Conservation (phyloP, 2,329 filamentous ascomycete species). For the Chrysoporthe austroafricana region DNA sequence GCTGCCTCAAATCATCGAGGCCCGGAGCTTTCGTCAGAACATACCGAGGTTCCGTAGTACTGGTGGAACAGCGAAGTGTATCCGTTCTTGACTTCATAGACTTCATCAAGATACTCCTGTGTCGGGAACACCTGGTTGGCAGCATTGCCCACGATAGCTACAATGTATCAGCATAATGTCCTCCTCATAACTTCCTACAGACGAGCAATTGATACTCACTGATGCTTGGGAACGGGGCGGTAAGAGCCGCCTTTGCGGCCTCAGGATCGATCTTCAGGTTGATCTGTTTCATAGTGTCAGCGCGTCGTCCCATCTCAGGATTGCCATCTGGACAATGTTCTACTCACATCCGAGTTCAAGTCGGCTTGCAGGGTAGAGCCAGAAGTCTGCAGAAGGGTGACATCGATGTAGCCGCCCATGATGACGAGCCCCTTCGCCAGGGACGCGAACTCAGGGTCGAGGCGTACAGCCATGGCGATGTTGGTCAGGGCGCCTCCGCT, state of each 20-base stretch:
- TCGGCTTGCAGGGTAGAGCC: slow-evolving; percentile 33
- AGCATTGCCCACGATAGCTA: slow-evolving; percentile 42
- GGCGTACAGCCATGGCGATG: slow-evolving; percentile 49
- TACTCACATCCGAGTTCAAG: slow-evolving; percentile 34
- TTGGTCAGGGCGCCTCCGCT: slow-evolving; percentile 52
- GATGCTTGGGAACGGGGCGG: slow-evolving; percentile 50
- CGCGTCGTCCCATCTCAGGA: too few species aligned
- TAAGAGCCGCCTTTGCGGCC: slow-evolving; percentile 52
- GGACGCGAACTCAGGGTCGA: slow-evolving; percentile 50
- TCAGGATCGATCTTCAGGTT: slow-evolving; percentile 57
- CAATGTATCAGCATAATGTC: not conserved
- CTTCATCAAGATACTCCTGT: slow-evolving; percentile 37
- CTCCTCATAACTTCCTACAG: not conserved
- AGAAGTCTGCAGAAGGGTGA: slow-evolving; percentile 40
- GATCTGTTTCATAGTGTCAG: slow-evolving; percentile 39
- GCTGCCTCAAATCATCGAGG: too few species aligned
- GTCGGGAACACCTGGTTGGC: slow-evolving; percentile 51
- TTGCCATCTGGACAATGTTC: not conserved
- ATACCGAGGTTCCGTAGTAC: slow-evolving; percentile 20
- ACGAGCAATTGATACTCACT: slow-evolving; percentile 23
- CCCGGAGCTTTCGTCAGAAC: not conserved
- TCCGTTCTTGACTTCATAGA: slow-evolving; percentile 29
- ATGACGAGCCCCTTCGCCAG: slow-evolving; percentile 51
- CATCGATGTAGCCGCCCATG: slow-evolving; percentile 56
- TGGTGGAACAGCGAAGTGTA: slow-evolving; percentile 31